Conservation (phyloP, 805 yeast species). For the Blastobotrys terrestris region DNA sequence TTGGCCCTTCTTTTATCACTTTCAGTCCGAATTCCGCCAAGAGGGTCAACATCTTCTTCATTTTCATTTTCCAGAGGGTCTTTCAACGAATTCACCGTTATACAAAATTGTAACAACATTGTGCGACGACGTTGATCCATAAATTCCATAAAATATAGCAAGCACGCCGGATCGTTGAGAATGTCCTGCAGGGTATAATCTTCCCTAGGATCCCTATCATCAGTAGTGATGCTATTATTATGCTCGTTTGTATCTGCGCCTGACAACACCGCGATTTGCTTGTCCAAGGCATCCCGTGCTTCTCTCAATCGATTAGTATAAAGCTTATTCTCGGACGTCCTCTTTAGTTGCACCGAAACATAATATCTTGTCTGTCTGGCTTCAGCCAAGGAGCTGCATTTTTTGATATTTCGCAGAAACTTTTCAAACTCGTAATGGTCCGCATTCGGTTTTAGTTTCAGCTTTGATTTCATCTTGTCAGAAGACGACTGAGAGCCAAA, state of each 20-base stretch:
- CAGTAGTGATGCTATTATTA: not conserved
- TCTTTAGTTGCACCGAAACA: slow-evolving; percentile 42
- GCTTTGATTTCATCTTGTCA: slow-evolving; percentile 3
- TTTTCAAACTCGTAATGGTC: slow-evolving; percentile 37
- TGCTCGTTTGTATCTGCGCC: slow-evolving; percentile 7
- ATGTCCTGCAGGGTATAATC: slow-evolving; percentile 37
- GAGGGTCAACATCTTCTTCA: slow-evolving; percentile 20
- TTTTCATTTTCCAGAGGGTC: slow-evolving; percentile 61
- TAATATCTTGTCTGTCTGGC: slow-evolving; percentile 46
- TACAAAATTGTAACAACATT: slow-evolving; percentile 55
- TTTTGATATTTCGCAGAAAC: slow-evolving; percentile 34
- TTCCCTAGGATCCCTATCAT: slow-evolving; percentile 23
- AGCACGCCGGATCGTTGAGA: slow-evolving; percentile 42
- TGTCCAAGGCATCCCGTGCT: slow-evolving; percentile 30
- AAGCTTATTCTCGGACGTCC: slow-evolving; percentile 30
- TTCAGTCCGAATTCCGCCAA: slow-evolving; percentile 21
- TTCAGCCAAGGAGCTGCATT: slow-evolving; percentile 35
- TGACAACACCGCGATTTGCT: slow-evolving; percentile 25
- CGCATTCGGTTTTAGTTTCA: slow-evolving; percentile 36
- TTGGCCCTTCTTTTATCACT: slow-evolving; percentile 25
- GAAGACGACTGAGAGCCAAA: not conserved
- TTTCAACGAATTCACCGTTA: slow-evolving; percentile 57
- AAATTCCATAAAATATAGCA: slow-evolving; percentile 47
- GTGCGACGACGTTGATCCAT: slow-evolving; percentile 47
- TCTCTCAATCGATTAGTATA: slow-evolving; percentile 30